Conservation (phyloP, 352 stramenopile genomes). For the Plasmopara viticola region DNA sequence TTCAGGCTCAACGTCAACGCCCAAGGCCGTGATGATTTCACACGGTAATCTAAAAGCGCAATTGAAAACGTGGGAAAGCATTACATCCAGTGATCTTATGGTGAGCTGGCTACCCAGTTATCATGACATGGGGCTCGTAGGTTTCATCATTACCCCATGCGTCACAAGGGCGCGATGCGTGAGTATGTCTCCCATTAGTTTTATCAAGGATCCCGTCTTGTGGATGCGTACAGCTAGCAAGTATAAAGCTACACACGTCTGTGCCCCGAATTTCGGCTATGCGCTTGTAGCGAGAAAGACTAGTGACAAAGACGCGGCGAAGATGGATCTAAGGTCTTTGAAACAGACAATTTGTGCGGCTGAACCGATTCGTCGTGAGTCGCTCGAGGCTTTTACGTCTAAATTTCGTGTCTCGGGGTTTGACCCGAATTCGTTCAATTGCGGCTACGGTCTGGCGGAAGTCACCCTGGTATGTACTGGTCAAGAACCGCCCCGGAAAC, state of each 20-base stretch:
- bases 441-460: slow-evolving; percentile 73
- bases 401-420: slow-evolving; percentile 62
- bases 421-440: slow-evolving; percentile 71
- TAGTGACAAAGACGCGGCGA: slow-evolving; percentile 45
- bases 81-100: slow-evolving; percentile 51
- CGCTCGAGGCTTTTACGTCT: slow-evolving; percentile 61
- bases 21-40: slow-evolving; percentile 82
- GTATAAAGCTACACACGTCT: slow-evolving; percentile 76
- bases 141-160: slow-evolving; percentile 71
- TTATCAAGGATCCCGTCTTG: slow-evolving; percentile 78
- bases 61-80: slow-evolving; percentile 45
- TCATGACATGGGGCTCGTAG: slow-evolving; percentile 81
- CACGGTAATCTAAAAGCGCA: slow-evolving; percentile 67
- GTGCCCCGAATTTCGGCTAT: slow-evolving; percentile 78
- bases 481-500: slow-evolving; percentile 52
- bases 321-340: slow-evolving; percentile 56
- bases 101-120: slow-evolving; percentile 79
- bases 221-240: slow-evolving; percentile 73
- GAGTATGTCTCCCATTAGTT: slow-evolving; percentile 79
- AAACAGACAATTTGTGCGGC: slow-evolving; percentile 77
- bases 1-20: slow-evolving; percentile 68
- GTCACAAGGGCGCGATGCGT: slow-evolving; percentile 55
- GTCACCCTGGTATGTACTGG: slow-evolving; percentile 77
- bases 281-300: slow-evolving; percentile 70
- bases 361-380: slow-evolving; percentile 74